Conservation (phyloP, 2,329 filamentous ascomycete genomes). For the Escovopsis sp. region DNA sequence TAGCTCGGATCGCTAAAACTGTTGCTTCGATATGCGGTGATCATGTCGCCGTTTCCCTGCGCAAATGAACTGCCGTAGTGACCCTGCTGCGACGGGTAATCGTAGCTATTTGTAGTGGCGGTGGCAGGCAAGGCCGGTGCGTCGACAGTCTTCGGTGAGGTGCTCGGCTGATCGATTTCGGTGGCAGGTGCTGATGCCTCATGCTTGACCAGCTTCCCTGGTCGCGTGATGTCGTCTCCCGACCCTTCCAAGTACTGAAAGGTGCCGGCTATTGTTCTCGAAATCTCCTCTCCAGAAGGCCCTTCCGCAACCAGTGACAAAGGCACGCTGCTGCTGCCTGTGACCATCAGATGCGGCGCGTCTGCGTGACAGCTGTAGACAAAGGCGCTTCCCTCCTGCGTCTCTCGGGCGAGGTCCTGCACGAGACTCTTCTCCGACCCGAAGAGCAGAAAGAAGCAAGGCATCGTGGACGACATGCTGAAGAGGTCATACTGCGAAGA, state of each 20-base stretch:
- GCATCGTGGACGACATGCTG: slow-evolving; percentile 35
- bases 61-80: slow-evolving; percentile 25
- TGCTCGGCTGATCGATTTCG: slow-evolving; percentile 23
- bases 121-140: slow-evolving; percentile 20
- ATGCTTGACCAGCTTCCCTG: slow-evolving; percentile 21
- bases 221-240: slow-evolving; percentile 27
- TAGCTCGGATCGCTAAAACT: slow-evolving; percentile 36
- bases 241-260: slow-evolving; percentile 37
- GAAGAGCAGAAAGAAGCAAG: slow-evolving; percentile 55
- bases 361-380: slow-evolving; percentile 59
- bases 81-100: slow-evolving; percentile 27
- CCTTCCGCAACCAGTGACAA: slow-evolving; percentile 38
- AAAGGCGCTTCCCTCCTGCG: slow-evolving; percentile 42
- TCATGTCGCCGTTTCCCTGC: slow-evolving; percentile 34
- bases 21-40: slow-evolving; percentile 36
- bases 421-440: slow-evolving; percentile 52
- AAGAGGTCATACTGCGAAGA: slow-evolving; percentile 59
- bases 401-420: slow-evolving; percentile 46
- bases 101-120: slow-evolving; percentile 27
- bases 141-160: slow-evolving; percentile 27
- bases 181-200: slow-evolving; percentile 21
- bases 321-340: slow-evolving; percentile 38
- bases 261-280: slow-evolving; percentile 28
- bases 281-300: slow-evolving; percentile 35
- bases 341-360: slow-evolving; percentile 45